These are phyloP conservation scores for Coemansia sp. DNA, from an alignment of 192 early-diverging fungal genomes.

Conservation along the genomic window DNA sequence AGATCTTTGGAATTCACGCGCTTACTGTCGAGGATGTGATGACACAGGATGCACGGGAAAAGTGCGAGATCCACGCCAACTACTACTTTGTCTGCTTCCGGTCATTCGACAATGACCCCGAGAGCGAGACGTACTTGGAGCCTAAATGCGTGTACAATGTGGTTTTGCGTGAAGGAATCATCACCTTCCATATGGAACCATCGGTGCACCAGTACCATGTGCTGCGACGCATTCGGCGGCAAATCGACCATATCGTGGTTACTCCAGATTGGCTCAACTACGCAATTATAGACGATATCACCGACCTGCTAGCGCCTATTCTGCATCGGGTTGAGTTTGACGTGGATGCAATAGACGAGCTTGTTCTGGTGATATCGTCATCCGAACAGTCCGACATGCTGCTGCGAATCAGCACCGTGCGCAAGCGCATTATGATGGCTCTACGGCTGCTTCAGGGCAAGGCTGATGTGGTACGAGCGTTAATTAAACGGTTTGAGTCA, in stretches of 20 bases:
- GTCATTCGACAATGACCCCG: slow-evolving; percentile 66
- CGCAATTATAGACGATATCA: slow-evolving; percentile 92
- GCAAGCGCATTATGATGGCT: slow-evolving; percentile 69
- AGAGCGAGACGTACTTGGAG: slow-evolving; percentile 61
- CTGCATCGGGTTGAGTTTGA: slow-evolving; percentile 87
- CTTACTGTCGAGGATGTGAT: slow-evolving; percentile 89
- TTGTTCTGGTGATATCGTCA: slow-evolving; percentile 89
- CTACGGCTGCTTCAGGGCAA: slow-evolving; percentile 69
- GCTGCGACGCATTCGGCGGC: slow-evolving; percentile 76
- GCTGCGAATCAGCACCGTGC: slow-evolving; percentile 67
- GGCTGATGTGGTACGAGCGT: slow-evolving; percentile 68
- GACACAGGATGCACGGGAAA: slow-evolving; percentile 90
- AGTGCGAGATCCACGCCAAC: slow-evolving; percentile 69
- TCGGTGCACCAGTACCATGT: slow-evolving; percentile 82
- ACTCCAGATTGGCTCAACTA: slow-evolving; percentile 98
- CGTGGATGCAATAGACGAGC: slow-evolving; percentile 92
- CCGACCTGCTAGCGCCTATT: slow-evolving; percentile 86
- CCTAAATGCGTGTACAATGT: slow-evolving; percentile 67
- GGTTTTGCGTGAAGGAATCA: slow-evolving; percentile 66
- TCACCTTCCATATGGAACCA: slow-evolving; percentile 83
- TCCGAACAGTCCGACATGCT: slow-evolving; percentile 83
- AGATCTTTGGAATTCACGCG: slow-evolving; percentile 75
- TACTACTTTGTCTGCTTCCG: slow-evolving; percentile 94
- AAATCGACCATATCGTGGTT: slow-evolving; percentile 79
- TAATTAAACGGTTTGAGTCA: slow-evolving; percentile 67